A percentile compares a stretch with the other conserved stretches of the same genome.
Conservation (phyloP, 2,329 filamentous ascomycete genomes). For the Byssoonygena ceratinophila region DNA sequence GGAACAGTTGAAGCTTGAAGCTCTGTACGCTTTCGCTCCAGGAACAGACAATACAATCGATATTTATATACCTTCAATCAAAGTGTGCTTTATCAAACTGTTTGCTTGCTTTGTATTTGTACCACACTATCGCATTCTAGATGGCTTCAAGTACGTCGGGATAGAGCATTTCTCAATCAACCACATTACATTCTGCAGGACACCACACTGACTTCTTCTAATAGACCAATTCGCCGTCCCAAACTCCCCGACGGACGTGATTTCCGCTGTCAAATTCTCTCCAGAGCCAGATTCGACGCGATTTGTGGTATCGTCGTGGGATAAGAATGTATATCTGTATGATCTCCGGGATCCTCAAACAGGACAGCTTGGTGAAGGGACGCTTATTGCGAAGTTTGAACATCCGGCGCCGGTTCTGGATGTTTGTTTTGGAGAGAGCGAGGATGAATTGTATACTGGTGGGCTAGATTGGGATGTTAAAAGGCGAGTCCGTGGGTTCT, state of each 20-base stretch:
- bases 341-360: conserved; percentile 50
- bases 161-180: background rate
- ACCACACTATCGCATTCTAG: background rate
- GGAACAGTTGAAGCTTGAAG: background rate
- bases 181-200: background rate
- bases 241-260: conserved; percentile 72
- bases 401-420: conserved; percentile 80
- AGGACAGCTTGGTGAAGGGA: conserved; percentile 47
- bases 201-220: background rate
- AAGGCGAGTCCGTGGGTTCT: conserved; percentile 43
- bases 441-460: conserved; percentile 73
- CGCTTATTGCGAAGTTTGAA: conserved; percentile 62
- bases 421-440: conserved; percentile 76
- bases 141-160: conserved; percentile 17
- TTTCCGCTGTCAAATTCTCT: conserved; percentile 79
- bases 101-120: background rate
- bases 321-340: conserved; percentile 83
- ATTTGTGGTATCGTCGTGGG: conserved; percentile 90
- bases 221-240: conserved; percentile 68
- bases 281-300: conserved; percentile 61
- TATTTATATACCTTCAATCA: background rate
- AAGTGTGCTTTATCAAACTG: background rate
- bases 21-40: too few relatives aligned
- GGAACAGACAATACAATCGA: too few relatives aligned
- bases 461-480: conserved; percentile 81